A percentile compares a stretch with the other conserved stretches of the same genome.
phyloP scores from a whole-genome alignment of 2,329 filamentous ascomycete genomes.

The Acarospora socialis region DNA sequence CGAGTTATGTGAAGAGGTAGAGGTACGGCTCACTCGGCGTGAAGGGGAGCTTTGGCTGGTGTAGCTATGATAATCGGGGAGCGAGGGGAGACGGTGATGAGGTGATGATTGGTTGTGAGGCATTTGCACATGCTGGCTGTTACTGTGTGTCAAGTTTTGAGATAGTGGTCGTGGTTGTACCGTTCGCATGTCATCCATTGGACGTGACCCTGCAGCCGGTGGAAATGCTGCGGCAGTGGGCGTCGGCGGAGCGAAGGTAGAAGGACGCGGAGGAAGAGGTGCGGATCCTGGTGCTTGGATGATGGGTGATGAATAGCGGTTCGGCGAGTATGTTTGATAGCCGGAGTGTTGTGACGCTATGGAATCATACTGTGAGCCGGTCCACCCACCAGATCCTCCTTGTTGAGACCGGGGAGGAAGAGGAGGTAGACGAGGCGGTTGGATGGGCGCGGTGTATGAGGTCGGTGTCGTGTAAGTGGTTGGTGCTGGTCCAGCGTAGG shows the following conservation, averaged over 20 bases:
- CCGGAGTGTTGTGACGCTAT: constrained; percentile 15
- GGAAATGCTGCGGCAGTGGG: constrained; percentile 18
- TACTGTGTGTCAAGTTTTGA: no score
- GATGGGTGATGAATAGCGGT: constrained; percentile 17
- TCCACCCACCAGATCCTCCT: no score
- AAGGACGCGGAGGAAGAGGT: constrained; percentile 14
- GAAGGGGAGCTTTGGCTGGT: constrained; percentile 5
- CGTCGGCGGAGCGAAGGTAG: constrained; percentile 16
- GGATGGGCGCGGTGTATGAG: constrained; percentile 23
- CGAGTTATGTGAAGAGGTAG: constrained; percentile 11
- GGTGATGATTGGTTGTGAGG: constrained; percentile 7
- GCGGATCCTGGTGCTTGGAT: constrained; percentile 15
- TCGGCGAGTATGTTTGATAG: constrained; percentile 20
- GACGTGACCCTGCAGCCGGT: constrained; percentile 18
- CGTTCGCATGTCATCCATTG: neutral
- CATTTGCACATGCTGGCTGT: no score
- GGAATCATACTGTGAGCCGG: no score
- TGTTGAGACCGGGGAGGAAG: no score
- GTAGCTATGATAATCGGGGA: constrained; percentile 3
- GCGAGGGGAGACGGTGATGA: constrained; percentile 4
- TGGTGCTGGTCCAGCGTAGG: constrained; percentile 18
- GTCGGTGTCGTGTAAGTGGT: constrained; percentile 20
- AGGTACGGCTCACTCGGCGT: constrained; percentile 11
- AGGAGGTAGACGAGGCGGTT: constrained; percentile 17
- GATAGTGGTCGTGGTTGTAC: neutral